phyloP scores from a whole-genome alignment of 2,329 filamentous ascomycete genomes.

The Zymoseptoria tritici region DNA sequence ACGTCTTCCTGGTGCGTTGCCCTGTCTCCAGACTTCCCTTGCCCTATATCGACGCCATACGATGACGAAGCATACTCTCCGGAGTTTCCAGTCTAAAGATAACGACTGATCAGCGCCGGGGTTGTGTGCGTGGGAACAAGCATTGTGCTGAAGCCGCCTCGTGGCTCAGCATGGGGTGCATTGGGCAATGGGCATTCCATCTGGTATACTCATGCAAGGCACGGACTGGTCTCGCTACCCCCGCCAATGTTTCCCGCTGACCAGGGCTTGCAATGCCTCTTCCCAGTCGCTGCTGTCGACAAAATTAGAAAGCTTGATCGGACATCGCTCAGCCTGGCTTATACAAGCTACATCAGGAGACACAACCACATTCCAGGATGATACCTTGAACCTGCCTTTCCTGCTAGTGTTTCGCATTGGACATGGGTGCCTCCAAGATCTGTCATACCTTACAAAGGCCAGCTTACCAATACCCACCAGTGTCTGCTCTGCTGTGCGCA shows the following conservation, averaged over 20 bases:
- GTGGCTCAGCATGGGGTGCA: neutral
- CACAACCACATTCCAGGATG: neutral
- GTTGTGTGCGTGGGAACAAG: neutral
- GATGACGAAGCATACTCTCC: neutral
- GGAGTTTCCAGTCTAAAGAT: neutral
- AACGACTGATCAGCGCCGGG: neutral
- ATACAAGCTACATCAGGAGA: neutral
- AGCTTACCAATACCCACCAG: neutral
- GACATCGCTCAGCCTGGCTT: neutral
- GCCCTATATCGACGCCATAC: neutral
- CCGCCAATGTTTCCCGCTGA: neutral
- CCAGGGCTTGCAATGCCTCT: neutral
- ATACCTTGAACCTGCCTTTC: neutral
- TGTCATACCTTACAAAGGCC: neutral
- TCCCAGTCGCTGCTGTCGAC: neutral
- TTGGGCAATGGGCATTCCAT: neutral
- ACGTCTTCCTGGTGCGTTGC: no score
- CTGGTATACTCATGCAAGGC: neutral
- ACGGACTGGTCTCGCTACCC: neutral
- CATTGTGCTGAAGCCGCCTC: neutral
- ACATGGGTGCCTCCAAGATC: neutral
- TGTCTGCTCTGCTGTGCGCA: neutral
- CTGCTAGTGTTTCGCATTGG: neutral
- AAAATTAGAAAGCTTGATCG: neutral
- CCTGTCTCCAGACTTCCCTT: neutral